Conservation (phyloP, 2,329 filamentous ascomycete species). For the Fusarium nisikadoi region DNA sequence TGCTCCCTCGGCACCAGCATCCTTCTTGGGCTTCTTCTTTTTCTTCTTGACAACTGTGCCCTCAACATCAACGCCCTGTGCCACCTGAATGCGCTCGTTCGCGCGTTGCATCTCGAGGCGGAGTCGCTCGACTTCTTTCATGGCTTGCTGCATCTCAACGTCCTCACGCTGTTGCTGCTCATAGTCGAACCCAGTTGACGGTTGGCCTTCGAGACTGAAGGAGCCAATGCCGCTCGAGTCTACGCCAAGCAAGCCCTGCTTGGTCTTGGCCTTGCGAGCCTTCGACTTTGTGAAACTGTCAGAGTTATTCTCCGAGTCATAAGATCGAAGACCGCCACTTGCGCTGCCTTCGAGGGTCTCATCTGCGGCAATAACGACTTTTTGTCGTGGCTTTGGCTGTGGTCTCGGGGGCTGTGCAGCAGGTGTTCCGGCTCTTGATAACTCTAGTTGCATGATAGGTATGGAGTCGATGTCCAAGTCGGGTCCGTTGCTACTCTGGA, state of each 20-base stretch:
- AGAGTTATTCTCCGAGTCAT: conserved; percentile 66
- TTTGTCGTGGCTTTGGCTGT: conserved; percentile 61
- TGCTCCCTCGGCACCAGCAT: conserved; percentile 13
- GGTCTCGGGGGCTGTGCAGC: conserved; percentile 48
- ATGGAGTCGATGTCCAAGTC: conserved; percentile 93
- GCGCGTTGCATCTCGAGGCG: conserved; percentile 89
- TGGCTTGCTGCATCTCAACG: conserved; percentile 86
- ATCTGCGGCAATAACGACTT: conserved; percentile 76
- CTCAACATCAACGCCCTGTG: conserved; percentile 73
- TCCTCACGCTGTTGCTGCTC: conserved; percentile 81
- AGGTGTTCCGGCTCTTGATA: conserved; percentile 64
- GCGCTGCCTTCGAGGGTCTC: conserved; percentile 72
- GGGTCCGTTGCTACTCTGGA: conserved; percentile 76
- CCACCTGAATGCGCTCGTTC: conserved; percentile 78
- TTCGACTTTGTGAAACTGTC: conserved; percentile 61
- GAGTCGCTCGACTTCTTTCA: conserved; percentile 87
- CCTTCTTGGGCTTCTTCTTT: conserved; percentile 62
- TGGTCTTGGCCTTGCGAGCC: conserved; percentile 65
- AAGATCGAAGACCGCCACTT: conserved; percentile 58
- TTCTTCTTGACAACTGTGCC: conserved; percentile 76
- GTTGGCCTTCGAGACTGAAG: conserved; percentile 71
- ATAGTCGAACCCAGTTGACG: conserved; percentile 60
- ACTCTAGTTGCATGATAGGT: conserved; percentile 91
- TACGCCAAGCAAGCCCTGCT: conserved; percentile 78
- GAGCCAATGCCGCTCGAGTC: conserved; percentile 84